Conservation (phyloP, 768 basidiomycete species). For the Lactifluus piperatus region DNA sequence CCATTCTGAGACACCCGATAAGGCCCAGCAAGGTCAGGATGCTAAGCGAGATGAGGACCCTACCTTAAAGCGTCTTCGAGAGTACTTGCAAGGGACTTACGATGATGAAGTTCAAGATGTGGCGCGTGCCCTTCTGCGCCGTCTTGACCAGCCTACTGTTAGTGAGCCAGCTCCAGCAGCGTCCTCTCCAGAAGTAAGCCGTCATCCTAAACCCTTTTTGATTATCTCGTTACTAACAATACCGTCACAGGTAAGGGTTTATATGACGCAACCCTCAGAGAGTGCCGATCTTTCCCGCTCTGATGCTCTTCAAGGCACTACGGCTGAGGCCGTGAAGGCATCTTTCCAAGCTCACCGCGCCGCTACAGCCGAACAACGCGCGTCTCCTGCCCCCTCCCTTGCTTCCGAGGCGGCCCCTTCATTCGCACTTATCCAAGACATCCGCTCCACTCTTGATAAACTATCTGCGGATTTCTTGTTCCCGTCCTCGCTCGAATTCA, state of each 20-base stretch:
- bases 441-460: background rate
- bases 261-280: background rate
- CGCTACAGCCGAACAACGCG: background rate
- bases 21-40: background rate
- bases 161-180: background rate
- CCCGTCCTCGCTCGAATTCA: slow-evolving; percentile 8
- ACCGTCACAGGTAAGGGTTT: background rate
- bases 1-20: background rate
- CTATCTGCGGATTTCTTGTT: slow-evolving; percentile 11
- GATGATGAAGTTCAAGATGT: slow-evolving; percentile 8
- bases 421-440: slow-evolving; percentile 1
- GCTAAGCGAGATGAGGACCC: background rate
- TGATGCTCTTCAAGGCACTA: slow-evolving; percentile 3
- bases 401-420: background rate
- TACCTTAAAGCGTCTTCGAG: background rate
- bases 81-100: background rate
- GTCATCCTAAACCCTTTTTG: too few species aligned
- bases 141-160: background rate
- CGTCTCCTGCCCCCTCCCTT: background rate
- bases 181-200: background rate
- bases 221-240: background rate
- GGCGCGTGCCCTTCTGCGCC: background rate
- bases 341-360: slow-evolving; percentile 18
- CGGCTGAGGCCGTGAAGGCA: slow-evolving; percentile 8
- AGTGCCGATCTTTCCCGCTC: slow-evolving; percentile 12